Evolutionary conservation across 306 rosid genomes (phyloP).

Genomic region (Potentilla sterilis): DNA sequence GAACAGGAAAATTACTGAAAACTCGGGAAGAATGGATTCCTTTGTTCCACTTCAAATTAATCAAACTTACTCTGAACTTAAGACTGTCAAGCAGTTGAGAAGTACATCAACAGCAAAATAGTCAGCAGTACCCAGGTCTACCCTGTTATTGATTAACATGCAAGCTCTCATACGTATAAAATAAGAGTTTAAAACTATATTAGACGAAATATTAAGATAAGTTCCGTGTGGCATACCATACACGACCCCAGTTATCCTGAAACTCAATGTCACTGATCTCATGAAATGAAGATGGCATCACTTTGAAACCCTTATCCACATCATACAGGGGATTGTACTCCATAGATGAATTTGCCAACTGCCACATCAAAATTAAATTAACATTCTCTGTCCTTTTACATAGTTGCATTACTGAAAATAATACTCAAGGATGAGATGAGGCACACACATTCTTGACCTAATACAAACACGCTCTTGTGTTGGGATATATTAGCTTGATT

Average conservation of each 20-base stretch:
- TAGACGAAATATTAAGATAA: not conserved
- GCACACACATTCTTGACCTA: not conserved
- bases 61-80: conserved; percentile 82
- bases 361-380: conserved; percentile 32
- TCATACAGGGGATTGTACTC: conserved; percentile 74
- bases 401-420: not conserved
- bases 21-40: not conserved
- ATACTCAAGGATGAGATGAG: not conserved
- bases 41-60: not conserved
- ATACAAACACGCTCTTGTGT: not conserved
- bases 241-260: conserved; percentile 94
- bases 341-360: conserved; percentile 70
- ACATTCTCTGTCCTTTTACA: conserved; percentile 23
- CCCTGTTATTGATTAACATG: conserved; percentile 51
- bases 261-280: conserved; percentile 84
- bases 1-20: not conserved
- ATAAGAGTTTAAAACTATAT: not conserved
- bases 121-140: conserved; percentile 87
- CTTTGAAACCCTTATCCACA: conserved; percentile 71
- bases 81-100: conserved; percentile 77
- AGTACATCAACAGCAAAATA: conserved; percentile 81
- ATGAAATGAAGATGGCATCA: conserved; percentile 88
- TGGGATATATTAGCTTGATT: not conserved
- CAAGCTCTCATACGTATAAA: not conserved
- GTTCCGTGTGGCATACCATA: conserved; percentile 56